These are phyloP conservation scores for Rhodamnia argentea DNA, from an alignment of 345 rosid genomes.

Conservation along the genomic window DNA sequence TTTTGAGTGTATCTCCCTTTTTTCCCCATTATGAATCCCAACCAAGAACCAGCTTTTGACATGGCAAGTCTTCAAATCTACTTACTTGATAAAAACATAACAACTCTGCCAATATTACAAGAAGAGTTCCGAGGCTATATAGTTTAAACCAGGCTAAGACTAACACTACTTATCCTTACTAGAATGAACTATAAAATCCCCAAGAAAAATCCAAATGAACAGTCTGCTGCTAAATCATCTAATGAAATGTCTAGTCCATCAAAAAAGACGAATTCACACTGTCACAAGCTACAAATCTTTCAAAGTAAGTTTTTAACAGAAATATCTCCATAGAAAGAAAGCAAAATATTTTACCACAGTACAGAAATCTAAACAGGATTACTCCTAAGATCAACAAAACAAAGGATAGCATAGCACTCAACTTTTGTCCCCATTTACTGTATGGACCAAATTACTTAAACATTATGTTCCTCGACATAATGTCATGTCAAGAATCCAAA, in stretches of 20 bases:
- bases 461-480: neutral
- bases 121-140: neutral
- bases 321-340: neutral
- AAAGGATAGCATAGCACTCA: neutral
- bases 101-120: neutral
- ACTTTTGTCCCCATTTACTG: neutral
- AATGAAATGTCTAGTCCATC: neutral
- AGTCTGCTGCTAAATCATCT: neutral
- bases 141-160: neutral
- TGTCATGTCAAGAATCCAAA: neutral
- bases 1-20: neutral
- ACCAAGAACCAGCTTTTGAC: neutral
- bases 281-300: neutral
- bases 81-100: neutral
- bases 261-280: neutral
- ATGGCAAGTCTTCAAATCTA: neutral
- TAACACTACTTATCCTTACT: neutral
- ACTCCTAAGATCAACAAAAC: neutral
- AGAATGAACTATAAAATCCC: neutral
- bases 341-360: neutral
- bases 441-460: neutral
- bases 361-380: neutral
- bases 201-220: neutral
- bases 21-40: neutral
- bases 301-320: neutral